A percentile compares a stretch with the other conserved stretches of the same genome.
These are phyloP conservation scores for Eutrema japonicum DNA, from an alignment of 345 rosid genomes.

Conservation along the genomic window DNA sequence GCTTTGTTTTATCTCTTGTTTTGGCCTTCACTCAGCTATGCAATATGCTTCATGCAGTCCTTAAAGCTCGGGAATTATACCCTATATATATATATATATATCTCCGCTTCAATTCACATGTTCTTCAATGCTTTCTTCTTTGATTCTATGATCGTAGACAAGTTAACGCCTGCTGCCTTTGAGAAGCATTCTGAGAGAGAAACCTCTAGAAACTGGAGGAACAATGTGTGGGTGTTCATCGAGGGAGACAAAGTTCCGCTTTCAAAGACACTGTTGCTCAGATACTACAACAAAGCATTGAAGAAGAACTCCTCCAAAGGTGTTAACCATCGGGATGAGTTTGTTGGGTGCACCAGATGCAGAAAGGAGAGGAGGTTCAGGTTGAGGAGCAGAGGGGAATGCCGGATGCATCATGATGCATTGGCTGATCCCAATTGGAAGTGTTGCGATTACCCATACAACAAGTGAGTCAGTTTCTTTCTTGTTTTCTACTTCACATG, in stretches of 20 bases:
- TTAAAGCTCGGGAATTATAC: background rate
- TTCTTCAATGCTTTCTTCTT: background rate
- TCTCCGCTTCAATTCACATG: background rate
- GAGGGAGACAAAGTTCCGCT: constrained; percentile 84
- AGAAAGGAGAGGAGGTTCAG: constrained; percentile 89
- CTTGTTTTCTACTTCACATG: background rate
- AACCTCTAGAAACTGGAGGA: constrained; percentile 90
- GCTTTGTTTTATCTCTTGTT: background rate
- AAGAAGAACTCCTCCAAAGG: constrained; percentile 34
- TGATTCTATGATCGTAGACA: constrained; percentile 43
- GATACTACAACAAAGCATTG: constrained; percentile 72
- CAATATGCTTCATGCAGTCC: background rate
- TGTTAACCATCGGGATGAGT: constrained; percentile 74
- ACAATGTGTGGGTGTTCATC: constrained; percentile 86
- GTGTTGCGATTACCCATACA: constrained; percentile 73
- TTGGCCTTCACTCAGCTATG: background rate
- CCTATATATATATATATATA: background rate
- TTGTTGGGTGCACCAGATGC: constrained; percentile 73
- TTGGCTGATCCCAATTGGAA: constrained; percentile 74
- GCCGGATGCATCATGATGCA: constrained; percentile 87
- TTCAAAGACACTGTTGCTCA: constrained; percentile 86
- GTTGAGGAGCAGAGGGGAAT: constrained; percentile 74
- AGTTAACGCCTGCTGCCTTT: constrained; percentile 89
- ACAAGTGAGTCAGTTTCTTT: constrained; percentile 55
- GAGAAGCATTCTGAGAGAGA: constrained; percentile 98